Evolutionary conservation across 208 protist species (phyloP).

Genomic region (Leptomonas seymouri): DNA sequence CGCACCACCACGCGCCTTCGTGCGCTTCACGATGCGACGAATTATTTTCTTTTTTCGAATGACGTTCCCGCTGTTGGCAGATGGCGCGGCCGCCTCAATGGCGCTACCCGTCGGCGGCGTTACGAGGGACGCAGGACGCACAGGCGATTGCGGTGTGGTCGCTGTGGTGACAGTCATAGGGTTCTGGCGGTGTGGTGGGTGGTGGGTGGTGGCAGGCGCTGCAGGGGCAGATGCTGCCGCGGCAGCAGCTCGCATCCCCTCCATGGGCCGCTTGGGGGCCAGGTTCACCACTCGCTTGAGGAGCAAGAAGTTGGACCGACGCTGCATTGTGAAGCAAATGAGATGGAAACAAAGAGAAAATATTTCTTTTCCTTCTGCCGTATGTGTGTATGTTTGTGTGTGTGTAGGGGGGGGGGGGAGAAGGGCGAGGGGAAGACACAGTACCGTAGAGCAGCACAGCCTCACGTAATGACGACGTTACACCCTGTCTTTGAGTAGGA

Average conservation of each 20-base stretch:
- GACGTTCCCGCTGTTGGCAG: neutral
- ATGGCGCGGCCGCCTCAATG: neutral
- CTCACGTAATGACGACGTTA: too few species aligned
- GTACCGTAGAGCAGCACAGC: too few species aligned
- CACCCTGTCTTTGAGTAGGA: too few species aligned
- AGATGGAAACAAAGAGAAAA: neutral
- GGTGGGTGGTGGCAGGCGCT: neutral
- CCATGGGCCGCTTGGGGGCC: slow-evolving; percentile 21
- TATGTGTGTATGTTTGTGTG: too few species aligned
- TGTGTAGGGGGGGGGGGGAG: too few species aligned
- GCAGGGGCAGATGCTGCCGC: slow-evolving; percentile 1
- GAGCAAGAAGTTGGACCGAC: slow-evolving; percentile 9
- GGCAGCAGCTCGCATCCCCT: neutral
- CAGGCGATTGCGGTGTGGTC: neutral
- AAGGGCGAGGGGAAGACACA: too few species aligned
- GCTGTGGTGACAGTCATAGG: neutral
- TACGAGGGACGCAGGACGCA: slow-evolving; percentile 20
- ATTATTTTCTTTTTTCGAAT: slow-evolving; percentile 35
- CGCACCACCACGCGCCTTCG: neutral
- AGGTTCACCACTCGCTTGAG: slow-evolving; percentile 14
- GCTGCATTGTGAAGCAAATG: slow-evolving; percentile 15
- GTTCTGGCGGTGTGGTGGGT: neutral
- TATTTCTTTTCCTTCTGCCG: neutral
- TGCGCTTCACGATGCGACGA: slow-evolving; percentile 36
- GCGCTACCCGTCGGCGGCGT: slow-evolving; percentile 10